These are phyloP conservation scores for Penicillium lividum DNA, from an alignment of 495 filamentous ascomycete genomes.

Conservation along the genomic window DNA sequence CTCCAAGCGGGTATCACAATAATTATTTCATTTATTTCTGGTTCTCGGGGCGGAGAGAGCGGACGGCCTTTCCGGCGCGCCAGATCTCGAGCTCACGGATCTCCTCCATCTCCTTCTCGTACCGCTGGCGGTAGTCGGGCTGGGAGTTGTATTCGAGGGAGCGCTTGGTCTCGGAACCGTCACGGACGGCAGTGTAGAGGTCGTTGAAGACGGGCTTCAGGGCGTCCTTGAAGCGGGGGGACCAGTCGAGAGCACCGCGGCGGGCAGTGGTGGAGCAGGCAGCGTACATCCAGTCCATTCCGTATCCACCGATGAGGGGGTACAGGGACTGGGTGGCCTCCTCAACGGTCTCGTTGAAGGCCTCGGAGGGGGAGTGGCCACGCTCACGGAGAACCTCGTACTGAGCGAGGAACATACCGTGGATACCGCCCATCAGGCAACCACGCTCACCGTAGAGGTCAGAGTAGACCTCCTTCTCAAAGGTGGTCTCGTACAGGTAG, in stretches of 20 bases:
- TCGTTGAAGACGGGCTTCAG: conserved; percentile 98
- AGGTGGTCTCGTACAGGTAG: conserved; percentile 99
- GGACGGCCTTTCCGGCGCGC: conserved; percentile 96
- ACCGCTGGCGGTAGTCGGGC: conserved; percentile 92
- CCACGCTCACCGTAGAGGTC: conserved; percentile 99
- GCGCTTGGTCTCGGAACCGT: conserved; percentile 89
- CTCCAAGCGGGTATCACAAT: conserved; percentile 30
- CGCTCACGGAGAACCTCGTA: conserved; percentile 99
- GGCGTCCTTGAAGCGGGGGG: conserved; percentile 86
- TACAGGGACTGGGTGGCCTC: conserved; percentile 98
- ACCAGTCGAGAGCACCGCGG: conserved; percentile 99
- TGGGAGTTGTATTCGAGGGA: conserved; percentile 94
- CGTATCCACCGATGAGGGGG: conserved; percentile 91
- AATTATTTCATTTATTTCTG: conserved; percentile 62
- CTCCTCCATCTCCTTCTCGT: conserved; percentile 94
- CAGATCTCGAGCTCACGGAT: conserved; percentile 98
- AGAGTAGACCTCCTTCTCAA: conserved; percentile 99
- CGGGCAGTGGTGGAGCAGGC: conserved; percentile 98
- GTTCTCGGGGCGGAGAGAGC: conserved; percentile 89
- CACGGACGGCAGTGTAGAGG: conserved; percentile 87
- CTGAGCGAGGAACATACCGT: conserved; percentile 99
- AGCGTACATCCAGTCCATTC: conserved; percentile 99
- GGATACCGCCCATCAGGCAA: conserved; percentile 99
- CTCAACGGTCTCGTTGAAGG: conserved; percentile 99
- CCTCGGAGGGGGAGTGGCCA: conserved; percentile 95